Evolutionary conservation across 768 basidiomycete species (phyloP).

Genomic region (Suillus luteus): DNA sequence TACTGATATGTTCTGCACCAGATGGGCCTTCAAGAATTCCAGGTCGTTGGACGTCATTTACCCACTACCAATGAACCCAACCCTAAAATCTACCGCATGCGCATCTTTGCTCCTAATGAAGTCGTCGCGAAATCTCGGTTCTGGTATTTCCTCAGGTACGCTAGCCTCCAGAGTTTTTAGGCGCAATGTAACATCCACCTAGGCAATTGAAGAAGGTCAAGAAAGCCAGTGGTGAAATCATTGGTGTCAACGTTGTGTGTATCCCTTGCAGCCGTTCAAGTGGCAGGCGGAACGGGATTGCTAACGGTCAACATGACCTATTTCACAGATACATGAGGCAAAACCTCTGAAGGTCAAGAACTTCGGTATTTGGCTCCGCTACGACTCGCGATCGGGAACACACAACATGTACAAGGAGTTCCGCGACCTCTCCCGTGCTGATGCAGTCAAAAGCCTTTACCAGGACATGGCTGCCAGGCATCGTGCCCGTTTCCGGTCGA

Average conservation of each 20-base stretch:
- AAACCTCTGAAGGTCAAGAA: constrained; percentile 99
- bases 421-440: constrained; percentile 92
- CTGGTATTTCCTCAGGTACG: constrained; percentile 98
- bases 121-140: constrained; percentile 99
- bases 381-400: constrained; percentile 98
- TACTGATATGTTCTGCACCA: constrained; percentile 28
- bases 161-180: background rate
- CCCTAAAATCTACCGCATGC: constrained; percentile 99
- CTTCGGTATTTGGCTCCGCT: constrained; percentile 99
- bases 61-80: constrained; percentile 91
- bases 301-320: constrained; percentile 45
- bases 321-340: constrained; percentile 91
- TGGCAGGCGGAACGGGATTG: constrained; percentile 80
- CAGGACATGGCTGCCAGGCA: constrained; percentile 99
- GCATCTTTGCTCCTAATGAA: constrained; percentile 98
- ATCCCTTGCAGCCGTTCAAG: constrained; percentile 75
- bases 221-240: constrained; percentile 99
- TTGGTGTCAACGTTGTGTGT: constrained; percentile 97
- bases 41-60: constrained; percentile 96
- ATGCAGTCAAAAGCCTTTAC: constrained; percentile 95
- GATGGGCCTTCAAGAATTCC: constrained; percentile 90
- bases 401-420: constrained; percentile 99
- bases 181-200: background rate
- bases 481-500: constrained; percentile 98
- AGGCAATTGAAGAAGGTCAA: constrained; percentile 99